phyloP scores from a whole-genome alignment of 1,284 basidiomycete species.

The Cerioporus squamosus region DNA sequence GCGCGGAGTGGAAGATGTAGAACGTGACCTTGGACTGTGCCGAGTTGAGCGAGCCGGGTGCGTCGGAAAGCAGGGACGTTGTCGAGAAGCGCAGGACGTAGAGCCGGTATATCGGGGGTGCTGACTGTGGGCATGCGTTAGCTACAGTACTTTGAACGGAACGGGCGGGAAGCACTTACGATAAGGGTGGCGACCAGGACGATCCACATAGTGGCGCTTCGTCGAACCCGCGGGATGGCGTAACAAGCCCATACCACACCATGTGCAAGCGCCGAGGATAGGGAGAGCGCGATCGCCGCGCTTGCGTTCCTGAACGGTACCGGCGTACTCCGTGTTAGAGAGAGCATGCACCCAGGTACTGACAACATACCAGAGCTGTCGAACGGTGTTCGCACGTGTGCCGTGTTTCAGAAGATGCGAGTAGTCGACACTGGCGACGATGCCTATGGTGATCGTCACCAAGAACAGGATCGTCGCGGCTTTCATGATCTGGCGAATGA shows the following conservation, averaged over 20 bases:
- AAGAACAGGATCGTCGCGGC: conserved; percentile 26
- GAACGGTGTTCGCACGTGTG: conserved; percentile 22
- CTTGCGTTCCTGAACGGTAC: conserved; percentile 16
- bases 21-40: conserved; percentile 42
- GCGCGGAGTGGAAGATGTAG: conserved; percentile 31
- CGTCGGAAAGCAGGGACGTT: conserved; percentile 37
- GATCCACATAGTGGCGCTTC: conserved; percentile 1
- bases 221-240: conserved; percentile 10
- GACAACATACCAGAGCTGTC: conserved; percentile 25
- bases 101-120: conserved; percentile 43
- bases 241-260: conserved; percentile 3
- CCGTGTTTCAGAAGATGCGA: conserved; percentile 19
- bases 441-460: conserved; percentile 28
- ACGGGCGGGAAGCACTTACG: neutral
- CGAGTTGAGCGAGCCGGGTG: conserved; percentile 40
- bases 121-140: conserved; percentile 15
- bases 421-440: conserved; percentile 33
- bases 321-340: too few relatives aligned
- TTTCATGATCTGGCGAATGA: conserved; percentile 34
- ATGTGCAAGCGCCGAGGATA: neutral
- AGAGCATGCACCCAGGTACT: neutral
- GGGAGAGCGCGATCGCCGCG: conserved; percentile 9
- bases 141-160: neutral
- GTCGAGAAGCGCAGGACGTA: conserved; percentile 41
- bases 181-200: conserved; percentile 6